Percentiles rank a stretch among this genome's conserved stretches.
These are phyloP conservation scores for Henckelia pumila DNA, from an alignment of 257 asterid genomes.

Conservation along the genomic window DNA sequence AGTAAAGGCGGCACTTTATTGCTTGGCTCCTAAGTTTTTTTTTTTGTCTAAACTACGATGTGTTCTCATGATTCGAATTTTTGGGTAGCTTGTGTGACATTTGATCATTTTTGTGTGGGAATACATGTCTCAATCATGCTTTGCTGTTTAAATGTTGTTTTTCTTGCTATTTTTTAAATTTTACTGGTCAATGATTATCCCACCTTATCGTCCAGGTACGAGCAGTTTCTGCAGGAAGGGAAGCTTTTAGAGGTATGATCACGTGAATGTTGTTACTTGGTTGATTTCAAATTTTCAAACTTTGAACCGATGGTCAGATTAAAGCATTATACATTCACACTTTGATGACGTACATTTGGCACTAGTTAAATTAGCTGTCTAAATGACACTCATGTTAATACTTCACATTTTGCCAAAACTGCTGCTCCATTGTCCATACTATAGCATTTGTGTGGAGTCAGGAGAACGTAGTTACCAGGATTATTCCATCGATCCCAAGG, in stretches of 20 bases:
- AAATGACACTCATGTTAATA: constrained; percentile 7
- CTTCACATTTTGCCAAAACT: not conserved
- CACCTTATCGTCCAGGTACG: constrained; percentile 49
- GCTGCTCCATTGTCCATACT: not conserved
- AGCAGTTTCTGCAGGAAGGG: constrained; percentile 78
- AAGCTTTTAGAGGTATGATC: constrained; percentile 80
- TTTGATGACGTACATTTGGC: not conserved
- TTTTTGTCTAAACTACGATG: not conserved
- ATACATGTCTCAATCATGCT: too few species aligned
- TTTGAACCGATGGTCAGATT: constrained; percentile 12
- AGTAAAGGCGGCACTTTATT: too few species aligned
- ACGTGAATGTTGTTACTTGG: constrained; percentile 11
- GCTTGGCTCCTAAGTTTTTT: not conserved
- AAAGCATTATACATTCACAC: constrained; percentile 14
- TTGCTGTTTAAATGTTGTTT: too few species aligned
- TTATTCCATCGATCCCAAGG: not conserved
- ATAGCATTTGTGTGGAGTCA: constrained; percentile 18
- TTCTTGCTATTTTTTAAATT: not conserved
- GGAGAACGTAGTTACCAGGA: not conserved
- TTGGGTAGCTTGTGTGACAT: too few species aligned
- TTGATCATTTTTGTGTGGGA: too few species aligned
- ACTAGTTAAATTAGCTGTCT: not conserved
- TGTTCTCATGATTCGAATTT: too few species aligned
- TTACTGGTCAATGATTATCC: constrained; percentile 14
- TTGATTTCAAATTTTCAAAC: not conserved